Percentiles rank a stretch among this genome's conserved stretches.
These are phyloP conservation scores for Claviceps citrina DNA, from an alignment of 2,329 filamentous ascomycete genomes.

Conservation along the genomic window DNA sequence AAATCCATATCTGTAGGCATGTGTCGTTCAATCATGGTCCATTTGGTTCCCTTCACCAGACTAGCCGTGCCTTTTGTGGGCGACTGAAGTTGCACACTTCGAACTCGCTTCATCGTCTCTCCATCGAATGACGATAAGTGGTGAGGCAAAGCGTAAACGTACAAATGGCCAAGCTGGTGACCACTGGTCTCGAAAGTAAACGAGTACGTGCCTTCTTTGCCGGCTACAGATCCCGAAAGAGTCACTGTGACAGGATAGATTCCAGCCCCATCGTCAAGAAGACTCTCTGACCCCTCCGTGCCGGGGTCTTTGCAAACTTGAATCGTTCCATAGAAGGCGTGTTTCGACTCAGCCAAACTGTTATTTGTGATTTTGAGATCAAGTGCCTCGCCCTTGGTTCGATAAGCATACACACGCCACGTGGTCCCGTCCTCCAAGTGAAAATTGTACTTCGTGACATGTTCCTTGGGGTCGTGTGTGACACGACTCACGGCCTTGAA, in stretches of 20 bases:
- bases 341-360: slow-evolving; percentile 46
- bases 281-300: slow-evolving; percentile 37
- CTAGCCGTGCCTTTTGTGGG: slow-evolving; percentile 73
- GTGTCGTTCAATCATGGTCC: slow-evolving; percentile 62
- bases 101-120: slow-evolving; percentile 32
- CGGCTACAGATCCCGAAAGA: slow-evolving; percentile 47
- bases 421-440: slow-evolving; percentile 53
- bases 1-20: slow-evolving; percentile 65
- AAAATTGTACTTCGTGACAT: slow-evolving; percentile 62
- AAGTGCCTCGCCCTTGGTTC: slow-evolving; percentile 41
- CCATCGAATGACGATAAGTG: slow-evolving; percentile 62
- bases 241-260: slow-evolving; percentile 52
- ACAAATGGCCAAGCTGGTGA: slow-evolving; percentile 39
- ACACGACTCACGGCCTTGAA: slow-evolving; percentile 52
- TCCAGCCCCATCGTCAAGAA: slow-evolving; percentile 64
- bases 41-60: slow-evolving; percentile 54
- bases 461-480: slow-evolving; percentile 39
- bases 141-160: slow-evolving; percentile 83
- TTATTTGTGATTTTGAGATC: slow-evolving; percentile 55
- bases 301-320: slow-evolving; percentile 69
- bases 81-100: slow-evolving; percentile 51
- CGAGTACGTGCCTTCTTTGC: slow-evolving; percentile 51
- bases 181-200: slow-evolving; percentile 63
- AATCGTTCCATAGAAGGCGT: slow-evolving; percentile 59
- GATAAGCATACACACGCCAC: slow-evolving; percentile 70